Percentiles rank a stretch among this genome's conserved stretches.
Conservation (phyloP, 2,329 filamentous ascomycete species). For the Trichoderma sp. region DNA sequence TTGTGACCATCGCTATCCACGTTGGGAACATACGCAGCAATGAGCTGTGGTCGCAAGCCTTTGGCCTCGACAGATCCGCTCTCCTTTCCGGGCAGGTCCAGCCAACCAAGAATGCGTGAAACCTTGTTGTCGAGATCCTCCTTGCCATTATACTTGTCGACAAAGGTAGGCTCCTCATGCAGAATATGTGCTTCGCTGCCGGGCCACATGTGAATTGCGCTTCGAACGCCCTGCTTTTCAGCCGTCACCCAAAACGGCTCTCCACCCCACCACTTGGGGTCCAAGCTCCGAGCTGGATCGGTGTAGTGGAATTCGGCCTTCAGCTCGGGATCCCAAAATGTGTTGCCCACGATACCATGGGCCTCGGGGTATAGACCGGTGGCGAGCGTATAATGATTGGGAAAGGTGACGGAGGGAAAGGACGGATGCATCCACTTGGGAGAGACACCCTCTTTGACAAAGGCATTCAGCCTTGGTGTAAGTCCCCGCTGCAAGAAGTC, state of each 20-base stretch:
- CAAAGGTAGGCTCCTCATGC: constrained; percentile 68
- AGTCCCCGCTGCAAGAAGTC: constrained; percentile 83
- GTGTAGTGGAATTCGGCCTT: constrained; percentile 86
- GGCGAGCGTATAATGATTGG: constrained; percentile 90
- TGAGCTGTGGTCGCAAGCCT: constrained; percentile 75
- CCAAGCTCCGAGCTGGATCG: constrained; percentile 68
- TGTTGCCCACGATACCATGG: constrained; percentile 90
- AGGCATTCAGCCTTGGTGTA: constrained; percentile 75
- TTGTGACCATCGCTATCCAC: constrained; percentile 84
- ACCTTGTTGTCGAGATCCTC: constrained; percentile 76
- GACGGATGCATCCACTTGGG: constrained; percentile 90
- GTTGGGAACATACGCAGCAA: constrained; percentile 91
- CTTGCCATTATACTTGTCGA: constrained; percentile 80
- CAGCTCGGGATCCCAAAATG: constrained; percentile 82
- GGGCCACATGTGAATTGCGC: constrained; percentile 97
- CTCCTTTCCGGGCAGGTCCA: constrained; percentile 77
- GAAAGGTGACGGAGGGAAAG: constrained; percentile 95
- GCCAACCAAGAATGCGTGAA: constrained; percentile 70
- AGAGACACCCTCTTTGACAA: constrained; percentile 80
- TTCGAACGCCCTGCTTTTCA: constrained; percentile 72
- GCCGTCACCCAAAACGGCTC: constrained; percentile 94
- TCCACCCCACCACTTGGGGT: constrained; percentile 90
- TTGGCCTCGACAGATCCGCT: constrained; percentile 47
- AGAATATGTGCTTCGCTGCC: constrained; percentile 86
- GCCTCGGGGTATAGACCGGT: constrained; percentile 90